These are phyloP conservation scores for Tuber umbilicatum DNA, from an alignment of 495 filamentous ascomycete genomes.

Conservation along the genomic window DNA sequence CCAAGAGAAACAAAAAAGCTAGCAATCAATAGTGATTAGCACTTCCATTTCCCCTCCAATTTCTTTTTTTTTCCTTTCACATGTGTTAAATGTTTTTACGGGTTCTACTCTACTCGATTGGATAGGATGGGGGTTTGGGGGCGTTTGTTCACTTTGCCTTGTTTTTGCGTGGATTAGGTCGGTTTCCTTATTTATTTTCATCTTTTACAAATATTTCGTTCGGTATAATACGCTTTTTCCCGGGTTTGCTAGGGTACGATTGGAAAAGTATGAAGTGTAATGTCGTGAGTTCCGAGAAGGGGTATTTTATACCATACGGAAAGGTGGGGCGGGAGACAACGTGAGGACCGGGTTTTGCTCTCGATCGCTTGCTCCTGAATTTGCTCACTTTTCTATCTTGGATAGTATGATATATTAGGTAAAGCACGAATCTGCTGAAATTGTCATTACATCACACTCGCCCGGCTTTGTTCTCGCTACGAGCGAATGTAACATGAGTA, in stretches of 20 bases:
- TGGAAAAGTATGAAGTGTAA: slow-evolving; percentile 9
- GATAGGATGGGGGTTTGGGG: slow-evolving; percentile 2
- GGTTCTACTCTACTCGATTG: neutral
- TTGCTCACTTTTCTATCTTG: too few species aligned
- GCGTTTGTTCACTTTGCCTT: slow-evolving; percentile 9
- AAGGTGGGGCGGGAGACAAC: neutral
- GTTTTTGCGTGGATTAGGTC: neutral
- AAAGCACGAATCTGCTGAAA: neutral
- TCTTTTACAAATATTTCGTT: neutral
- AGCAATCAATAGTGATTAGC: neutral
- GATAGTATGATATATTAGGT: too few species aligned
- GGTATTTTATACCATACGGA: neutral
- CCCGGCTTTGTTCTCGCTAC: neutral
- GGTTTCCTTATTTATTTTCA: too few species aligned
- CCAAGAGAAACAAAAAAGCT: neutral
- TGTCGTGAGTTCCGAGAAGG: neutral
- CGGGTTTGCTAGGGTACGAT: neutral
- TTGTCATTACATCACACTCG: neutral
- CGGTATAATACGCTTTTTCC: neutral
- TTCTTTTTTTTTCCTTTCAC: neutral
- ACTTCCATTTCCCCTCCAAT: neutral
- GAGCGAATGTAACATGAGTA: neutral
- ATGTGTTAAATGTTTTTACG: neutral
- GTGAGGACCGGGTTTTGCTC: neutral
- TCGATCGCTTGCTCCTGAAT: neutral